Evolutionary conservation across 257 asterid genomes (phyloP), one percentile per base, ranked within the genome.

Genomic region (Oldenlandia corymbosa): DNA sequence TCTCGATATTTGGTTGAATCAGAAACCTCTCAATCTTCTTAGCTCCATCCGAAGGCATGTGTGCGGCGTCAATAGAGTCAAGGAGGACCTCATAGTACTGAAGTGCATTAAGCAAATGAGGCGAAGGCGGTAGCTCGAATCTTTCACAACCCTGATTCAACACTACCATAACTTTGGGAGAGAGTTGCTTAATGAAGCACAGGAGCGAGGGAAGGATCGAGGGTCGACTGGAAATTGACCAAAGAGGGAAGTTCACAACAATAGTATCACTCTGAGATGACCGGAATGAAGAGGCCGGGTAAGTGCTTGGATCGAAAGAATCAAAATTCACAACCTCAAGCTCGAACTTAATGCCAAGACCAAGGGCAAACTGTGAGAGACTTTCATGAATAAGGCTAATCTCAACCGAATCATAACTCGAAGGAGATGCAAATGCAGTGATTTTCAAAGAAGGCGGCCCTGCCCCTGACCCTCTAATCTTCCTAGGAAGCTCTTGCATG

Each of bases 291-390:
- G 84, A 70, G 0, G 60, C 65, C 1, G 80, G 45, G 68, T 63
- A 69, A 24, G 72, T 52, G 41, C 65, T 74, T 8, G 86, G 89
- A 52, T 80, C 86, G 62, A 83, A 83, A 16, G 84, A 62, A 66
- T 80, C 89, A 12, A 83, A 69, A 68, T 83, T 83, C 55, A 83
- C 81, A 54, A 83, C 79, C 65, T 77, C 84, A 27, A 83, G 88
- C 77, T 83, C 82, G 11, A 83, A 83, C 20, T 39, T 51, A 9
- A 83, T 62, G 23, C 85, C 88, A 21, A 71, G 66, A 57, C 71
- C 82, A 62, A 62, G 75, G 26, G 88, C 88, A 20, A 80, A 77
- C 12, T 70, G 73, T 0, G 85, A 49, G 21, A 83, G 53, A 41
- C 71, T 80, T 31, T 80, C 84, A n/a, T 83, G 88, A 72, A 83